Evolutionary conservation across 352 stramenopile species (phyloP).

Genomic region (Phytophthora palmivora): DNA sequence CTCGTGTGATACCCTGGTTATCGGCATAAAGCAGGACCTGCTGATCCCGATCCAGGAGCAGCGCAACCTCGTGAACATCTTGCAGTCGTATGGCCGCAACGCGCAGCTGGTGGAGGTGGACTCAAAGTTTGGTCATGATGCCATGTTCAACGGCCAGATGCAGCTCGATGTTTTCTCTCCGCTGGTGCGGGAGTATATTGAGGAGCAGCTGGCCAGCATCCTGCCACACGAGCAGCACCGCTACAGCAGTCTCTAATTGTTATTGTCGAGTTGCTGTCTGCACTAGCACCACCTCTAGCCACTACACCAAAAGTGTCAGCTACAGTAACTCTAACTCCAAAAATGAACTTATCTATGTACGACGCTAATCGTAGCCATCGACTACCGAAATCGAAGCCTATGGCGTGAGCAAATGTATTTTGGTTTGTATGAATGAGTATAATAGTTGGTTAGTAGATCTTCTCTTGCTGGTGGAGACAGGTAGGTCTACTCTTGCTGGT

Average conservation of each 20-base stretch:
- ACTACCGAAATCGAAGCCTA: background rate
- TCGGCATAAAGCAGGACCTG: constrained; percentile 86
- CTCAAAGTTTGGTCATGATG: constrained; percentile 89
- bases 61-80: constrained; percentile 78
- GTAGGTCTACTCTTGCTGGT: too few species aligned
- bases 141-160: constrained; percentile 89
- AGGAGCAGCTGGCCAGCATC: constrained; percentile 59
- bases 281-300: too few species aligned
- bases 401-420: background rate
- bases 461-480: too few species aligned
- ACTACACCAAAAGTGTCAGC: background rate
- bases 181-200: constrained; percentile 73
- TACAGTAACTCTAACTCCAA: background rate
- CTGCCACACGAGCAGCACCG: constrained; percentile 77
- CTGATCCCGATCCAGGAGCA: constrained; percentile 88
- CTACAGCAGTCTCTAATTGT: constrained; percentile 76
- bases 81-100: constrained; percentile 78
- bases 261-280: constrained; percentile 1
- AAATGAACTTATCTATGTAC: constrained; percentile 8
- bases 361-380: background rate
- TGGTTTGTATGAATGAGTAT: too few species aligned
- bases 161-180: constrained; percentile 79
- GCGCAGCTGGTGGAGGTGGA: constrained; percentile 76
- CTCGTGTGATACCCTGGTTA: constrained; percentile 65
- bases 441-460: too few species aligned